Percentiles rank a stretch among this genome's conserved stretches.
Evolutionary conservation across 2,329 filamentous ascomycete genomes (phyloP).

Genomic region (Penicillium corylophilum): DNA sequence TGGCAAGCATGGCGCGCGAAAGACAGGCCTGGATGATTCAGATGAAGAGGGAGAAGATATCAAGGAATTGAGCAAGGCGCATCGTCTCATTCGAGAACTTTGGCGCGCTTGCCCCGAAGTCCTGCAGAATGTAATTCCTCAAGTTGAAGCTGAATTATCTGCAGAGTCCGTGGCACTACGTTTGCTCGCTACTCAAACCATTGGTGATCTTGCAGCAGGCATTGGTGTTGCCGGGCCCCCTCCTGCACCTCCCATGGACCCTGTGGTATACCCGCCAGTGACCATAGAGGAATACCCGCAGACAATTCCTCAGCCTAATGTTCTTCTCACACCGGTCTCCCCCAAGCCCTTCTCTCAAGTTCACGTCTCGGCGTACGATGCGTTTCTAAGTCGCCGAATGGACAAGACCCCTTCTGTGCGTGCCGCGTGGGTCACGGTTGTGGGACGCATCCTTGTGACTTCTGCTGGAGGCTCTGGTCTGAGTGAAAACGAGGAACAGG

Average conservation of each 20-base stretch:
- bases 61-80: conserved; percentile 84
- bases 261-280: conserved; percentile 75
- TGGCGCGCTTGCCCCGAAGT: conserved; percentile 90
- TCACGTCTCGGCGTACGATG: conserved; percentile 74
- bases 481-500: conserved; percentile 75
- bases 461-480: conserved; percentile 87
- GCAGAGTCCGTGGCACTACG: conserved; percentile 87
- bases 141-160: conserved; percentile 86
- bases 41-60: conserved; percentile 78
- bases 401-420: conserved; percentile 84
- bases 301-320: conserved; percentile 54
- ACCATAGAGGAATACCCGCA: conserved; percentile 48
- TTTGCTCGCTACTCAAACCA: conserved; percentile 84
- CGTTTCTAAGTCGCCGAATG: conserved; percentile 78
- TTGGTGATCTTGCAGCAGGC: conserved; percentile 91
- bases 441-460: conserved; percentile 84
- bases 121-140: conserved; percentile 87
- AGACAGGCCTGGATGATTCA: conserved; percentile 57
- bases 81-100: conserved; percentile 82
- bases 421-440: conserved; percentile 79
- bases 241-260: conserved; percentile 69
- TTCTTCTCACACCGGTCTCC: conserved; percentile 78
- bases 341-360: conserved; percentile 86
- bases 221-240: conserved; percentile 90
- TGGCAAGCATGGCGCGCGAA: conserved; percentile 48